These are phyloP conservation scores for Lactarius sanguifluus DNA, from an alignment of 768 basidiomycete genomes.

Conservation along the genomic window DNA sequence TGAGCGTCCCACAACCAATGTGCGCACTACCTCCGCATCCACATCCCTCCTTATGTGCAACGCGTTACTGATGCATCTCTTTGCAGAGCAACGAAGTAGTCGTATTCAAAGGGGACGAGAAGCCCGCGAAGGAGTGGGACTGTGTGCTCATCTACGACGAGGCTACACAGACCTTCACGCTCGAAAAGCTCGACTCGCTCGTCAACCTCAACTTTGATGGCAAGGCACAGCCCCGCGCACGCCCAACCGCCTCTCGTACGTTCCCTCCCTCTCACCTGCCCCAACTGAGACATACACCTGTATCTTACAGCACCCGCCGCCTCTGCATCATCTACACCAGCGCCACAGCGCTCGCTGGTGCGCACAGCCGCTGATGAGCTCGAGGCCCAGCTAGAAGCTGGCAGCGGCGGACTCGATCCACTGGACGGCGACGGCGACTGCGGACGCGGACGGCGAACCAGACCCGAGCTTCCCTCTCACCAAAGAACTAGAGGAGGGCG, in stretches of 20 bases:
- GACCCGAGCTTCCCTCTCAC: constrained; percentile 32
- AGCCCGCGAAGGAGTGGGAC: constrained; percentile 63
- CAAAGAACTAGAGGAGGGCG: constrained; percentile 6
- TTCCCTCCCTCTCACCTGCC: not conserved
- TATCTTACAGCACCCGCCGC: not conserved
- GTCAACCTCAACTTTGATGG: constrained; percentile 26
- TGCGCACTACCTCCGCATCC: constrained; percentile 35
- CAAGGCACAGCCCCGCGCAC: constrained; percentile 13
- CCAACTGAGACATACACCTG: not conserved
- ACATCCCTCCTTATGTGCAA: not conserved
- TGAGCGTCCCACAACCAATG: constrained; percentile 67
- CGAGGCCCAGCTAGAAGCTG: constrained; percentile 33
- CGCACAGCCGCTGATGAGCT: constrained; percentile 30
- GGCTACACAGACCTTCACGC: constrained; percentile 40
- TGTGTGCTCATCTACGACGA: constrained; percentile 83
- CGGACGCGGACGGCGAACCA: constrained; percentile 33
- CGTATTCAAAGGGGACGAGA: constrained; percentile 58
- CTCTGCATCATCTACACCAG: constrained; percentile 13
- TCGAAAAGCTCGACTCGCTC: constrained; percentile 29
- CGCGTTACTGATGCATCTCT: not conserved
- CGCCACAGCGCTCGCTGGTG: constrained; percentile 13
- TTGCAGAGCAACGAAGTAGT: constrained; percentile 52
- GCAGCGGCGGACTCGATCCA: constrained; percentile 14
- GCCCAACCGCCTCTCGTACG: constrained; percentile 27
- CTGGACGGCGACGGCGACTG: constrained; percentile 37